phyloP scores from a whole-genome alignment of 345 rosid genomes.

The Gossypium stocksii region DNA sequence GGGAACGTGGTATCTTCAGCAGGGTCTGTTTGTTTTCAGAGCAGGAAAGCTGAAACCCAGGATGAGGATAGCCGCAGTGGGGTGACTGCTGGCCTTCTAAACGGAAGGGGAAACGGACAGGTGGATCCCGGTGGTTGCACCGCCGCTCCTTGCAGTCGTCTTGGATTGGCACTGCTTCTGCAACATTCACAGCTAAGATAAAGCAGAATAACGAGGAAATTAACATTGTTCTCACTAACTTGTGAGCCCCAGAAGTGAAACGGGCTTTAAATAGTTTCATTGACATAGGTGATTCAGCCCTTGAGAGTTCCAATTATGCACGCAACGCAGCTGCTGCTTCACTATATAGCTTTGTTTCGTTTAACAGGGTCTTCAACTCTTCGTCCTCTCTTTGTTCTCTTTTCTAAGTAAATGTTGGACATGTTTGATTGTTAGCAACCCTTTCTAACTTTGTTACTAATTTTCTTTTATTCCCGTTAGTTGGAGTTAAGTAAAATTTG shows the following conservation, averaged over 20 bases:
- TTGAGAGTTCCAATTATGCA: neutral
- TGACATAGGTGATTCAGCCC: neutral
- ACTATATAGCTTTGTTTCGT: too few relatives aligned
- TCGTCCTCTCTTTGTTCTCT: too few relatives aligned
- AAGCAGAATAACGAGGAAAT: neutral
- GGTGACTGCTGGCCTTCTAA: conserved; percentile 10
- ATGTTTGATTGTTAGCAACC: too few relatives aligned
- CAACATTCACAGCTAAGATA: neutral
- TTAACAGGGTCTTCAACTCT: too few relatives aligned
- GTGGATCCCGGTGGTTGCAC: conserved; percentile 7
- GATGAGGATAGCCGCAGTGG: conserved; percentile 14
- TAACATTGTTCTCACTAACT: neutral
- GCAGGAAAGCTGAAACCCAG: conserved; percentile 15
- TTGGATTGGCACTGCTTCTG: neutral
- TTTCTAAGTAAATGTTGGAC: too few relatives aligned
- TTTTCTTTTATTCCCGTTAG: too few relatives aligned
- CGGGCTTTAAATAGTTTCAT: neutral
- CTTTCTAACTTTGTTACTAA: too few relatives aligned
- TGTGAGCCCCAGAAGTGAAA: neutral
- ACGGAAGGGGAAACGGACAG: conserved; percentile 12
- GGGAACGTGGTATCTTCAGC: conserved; percentile 1
- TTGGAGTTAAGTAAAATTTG: too few relatives aligned
- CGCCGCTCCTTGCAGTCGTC: neutral
- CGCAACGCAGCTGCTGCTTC: too few relatives aligned
- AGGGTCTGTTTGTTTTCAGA: neutral